A percentile compares a stretch with the other conserved stretches of the same genome.
Evolutionary conservation across 768 basidiomycete species (phyloP).

Genomic region (Lactarius hengduanensis): DNA sequence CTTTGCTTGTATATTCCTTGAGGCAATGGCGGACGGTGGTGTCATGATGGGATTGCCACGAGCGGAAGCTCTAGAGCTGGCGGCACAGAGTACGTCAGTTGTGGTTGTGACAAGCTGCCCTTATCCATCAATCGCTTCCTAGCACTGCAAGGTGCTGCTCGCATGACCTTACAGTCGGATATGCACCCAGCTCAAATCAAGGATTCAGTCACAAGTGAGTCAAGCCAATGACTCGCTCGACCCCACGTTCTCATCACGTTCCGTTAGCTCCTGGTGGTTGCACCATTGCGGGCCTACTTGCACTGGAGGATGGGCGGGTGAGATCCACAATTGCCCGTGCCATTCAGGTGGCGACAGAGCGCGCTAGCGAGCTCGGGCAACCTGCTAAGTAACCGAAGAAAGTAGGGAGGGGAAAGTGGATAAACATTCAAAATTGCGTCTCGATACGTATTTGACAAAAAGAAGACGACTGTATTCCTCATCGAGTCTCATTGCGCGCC

Average conservation of each 20-base stretch:
- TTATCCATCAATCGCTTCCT: slow-evolving; percentile 11
- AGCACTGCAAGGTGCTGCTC: slow-evolving; percentile 95
- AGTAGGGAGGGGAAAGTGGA: background rate
- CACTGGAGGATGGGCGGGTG: slow-evolving; percentile 91
- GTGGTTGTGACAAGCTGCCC: background rate
- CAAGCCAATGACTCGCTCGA: background rate
- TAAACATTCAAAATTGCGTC: background rate
- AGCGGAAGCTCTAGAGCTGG: slow-evolving; percentile 89
- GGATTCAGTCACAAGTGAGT: slow-evolving; percentile 93
- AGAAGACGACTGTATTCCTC: slow-evolving; percentile 31
- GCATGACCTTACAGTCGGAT: slow-evolving; percentile 90
- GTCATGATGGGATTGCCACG: slow-evolving; percentile 99
- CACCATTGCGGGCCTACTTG: slow-evolving; percentile 95
- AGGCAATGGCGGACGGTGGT: slow-evolving; percentile 98
- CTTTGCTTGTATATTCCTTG: slow-evolving; percentile 93
- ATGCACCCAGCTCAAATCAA: slow-evolving; percentile 95
- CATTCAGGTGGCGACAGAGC: slow-evolving; percentile 91
- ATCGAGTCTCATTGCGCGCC: slow-evolving; percentile 23
- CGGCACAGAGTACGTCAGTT: slow-evolving; percentile 78
- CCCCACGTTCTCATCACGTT: slow-evolving; percentile 9
- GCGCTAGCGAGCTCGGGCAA: slow-evolving; percentile 83
- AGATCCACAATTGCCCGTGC: slow-evolving; percentile 93
- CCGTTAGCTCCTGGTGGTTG: slow-evolving; percentile 90
- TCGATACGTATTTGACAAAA: slow-evolving; percentile 4
- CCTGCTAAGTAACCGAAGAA: slow-evolving; percentile 43